Percentiles rank a stretch among this genome's conserved stretches.
Evolutionary conservation across 1,284 basidiomycete species (phyloP).

Genomic region (Sanguinoderma infundibulare): DNA sequence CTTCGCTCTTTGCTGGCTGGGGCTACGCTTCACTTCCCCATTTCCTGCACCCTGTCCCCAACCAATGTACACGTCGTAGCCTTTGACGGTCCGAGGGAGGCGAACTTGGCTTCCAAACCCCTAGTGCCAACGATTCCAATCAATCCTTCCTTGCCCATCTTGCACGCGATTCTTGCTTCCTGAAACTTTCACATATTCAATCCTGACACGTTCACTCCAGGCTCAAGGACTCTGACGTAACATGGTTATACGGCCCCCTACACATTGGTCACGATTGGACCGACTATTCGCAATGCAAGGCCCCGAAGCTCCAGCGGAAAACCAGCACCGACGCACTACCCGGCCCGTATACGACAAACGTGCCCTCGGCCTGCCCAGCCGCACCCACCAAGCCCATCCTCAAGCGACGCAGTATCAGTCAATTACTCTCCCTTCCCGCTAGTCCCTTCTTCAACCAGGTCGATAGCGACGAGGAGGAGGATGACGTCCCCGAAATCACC

Average conservation of each 20-base stretch:
- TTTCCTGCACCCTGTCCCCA: background rate
- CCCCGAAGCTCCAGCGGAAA: constrained; percentile 26
- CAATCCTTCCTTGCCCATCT: background rate
- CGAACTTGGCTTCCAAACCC: background rate
- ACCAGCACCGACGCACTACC: constrained; percentile 37
- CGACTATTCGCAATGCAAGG: constrained; percentile 51
- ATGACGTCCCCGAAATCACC: constrained; percentile 20
- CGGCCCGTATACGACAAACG: constrained; percentile 37
- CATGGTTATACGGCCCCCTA: constrained; percentile 97
- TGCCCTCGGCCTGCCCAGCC: constrained; percentile 32
- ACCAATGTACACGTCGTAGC: background rate
- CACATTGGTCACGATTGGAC: constrained; percentile 87
- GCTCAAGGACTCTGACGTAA: constrained; percentile 99
- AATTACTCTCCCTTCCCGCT: constrained; percentile 75
- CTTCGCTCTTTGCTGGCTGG: background rate
- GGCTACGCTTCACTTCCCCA: background rate
- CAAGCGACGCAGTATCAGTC: constrained; percentile 93
- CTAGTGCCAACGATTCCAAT: background rate
- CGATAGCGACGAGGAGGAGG: constrained; percentile 37
- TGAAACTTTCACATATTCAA: constrained; percentile 2
- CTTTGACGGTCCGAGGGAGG: background rate
- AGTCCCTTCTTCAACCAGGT: constrained; percentile 62
- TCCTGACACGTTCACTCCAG: constrained; percentile 48
- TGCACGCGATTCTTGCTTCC: background rate
- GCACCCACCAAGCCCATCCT: constrained; percentile 84